These are phyloP conservation scores for Reticulascus tulasneorum DNA, from an alignment of 2,329 filamentous ascomycete genomes.

Conservation along the genomic window DNA sequence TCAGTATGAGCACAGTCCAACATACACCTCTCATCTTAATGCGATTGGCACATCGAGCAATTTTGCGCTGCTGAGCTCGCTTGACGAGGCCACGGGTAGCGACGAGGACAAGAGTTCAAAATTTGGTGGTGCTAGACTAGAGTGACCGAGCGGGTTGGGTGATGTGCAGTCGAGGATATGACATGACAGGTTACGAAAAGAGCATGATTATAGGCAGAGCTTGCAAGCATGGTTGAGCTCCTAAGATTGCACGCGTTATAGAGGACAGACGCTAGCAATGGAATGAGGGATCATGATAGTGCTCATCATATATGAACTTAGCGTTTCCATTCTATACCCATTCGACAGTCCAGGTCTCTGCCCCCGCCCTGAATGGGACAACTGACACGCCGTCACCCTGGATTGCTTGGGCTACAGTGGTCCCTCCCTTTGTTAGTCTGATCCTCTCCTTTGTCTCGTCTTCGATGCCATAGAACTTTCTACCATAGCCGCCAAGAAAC, in stretches of 20 bases:
- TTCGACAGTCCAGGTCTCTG: slow-evolving; percentile 53
- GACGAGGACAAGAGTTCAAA: not conserved
- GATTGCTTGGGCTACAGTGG: slow-evolving; percentile 51
- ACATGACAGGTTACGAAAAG: not conserved
- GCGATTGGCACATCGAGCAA: not conserved
- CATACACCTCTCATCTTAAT: slow-evolving; percentile 1
- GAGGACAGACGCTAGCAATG: slow-evolving; percentile 7
- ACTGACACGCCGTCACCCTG: slow-evolving; percentile 55
- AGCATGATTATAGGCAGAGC: slow-evolving; percentile 3
- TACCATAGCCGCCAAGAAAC: slow-evolving; percentile 51
- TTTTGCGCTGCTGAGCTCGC: slow-evolving; percentile 1
- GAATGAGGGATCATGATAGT: no score
- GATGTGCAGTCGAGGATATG: not conserved
- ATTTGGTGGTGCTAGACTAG: not conserved
- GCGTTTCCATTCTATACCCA: slow-evolving; percentile 33
- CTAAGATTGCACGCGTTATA: slow-evolving; percentile 12
- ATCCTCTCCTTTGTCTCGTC: slow-evolving; percentile 48
- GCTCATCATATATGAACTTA: no score
- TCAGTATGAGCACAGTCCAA: slow-evolving; percentile 3
- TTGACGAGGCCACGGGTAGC: not conserved
- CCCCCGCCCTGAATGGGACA: slow-evolving; percentile 61
- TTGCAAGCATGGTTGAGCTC: not conserved
- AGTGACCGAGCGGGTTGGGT: not conserved
- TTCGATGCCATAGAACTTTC: slow-evolving; percentile 52
- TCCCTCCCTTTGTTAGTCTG: slow-evolving; percentile 51